Conservation (phyloP, 2,329 filamentous ascomycete species). For the Monilinia fructigena region DNA sequence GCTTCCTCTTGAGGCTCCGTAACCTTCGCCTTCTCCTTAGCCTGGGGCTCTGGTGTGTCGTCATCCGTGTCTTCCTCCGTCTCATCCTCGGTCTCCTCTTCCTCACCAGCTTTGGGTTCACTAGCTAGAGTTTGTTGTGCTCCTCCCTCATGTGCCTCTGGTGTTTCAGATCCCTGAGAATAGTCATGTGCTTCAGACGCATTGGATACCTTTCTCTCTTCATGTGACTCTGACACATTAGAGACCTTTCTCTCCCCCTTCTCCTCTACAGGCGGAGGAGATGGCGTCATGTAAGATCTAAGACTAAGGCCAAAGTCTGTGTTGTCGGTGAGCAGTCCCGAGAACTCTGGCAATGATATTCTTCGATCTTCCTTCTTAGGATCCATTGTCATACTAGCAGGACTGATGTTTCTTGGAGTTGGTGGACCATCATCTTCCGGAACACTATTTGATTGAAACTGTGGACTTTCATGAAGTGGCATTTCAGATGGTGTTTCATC, state of each 20-base stretch:
- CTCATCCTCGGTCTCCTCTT: constrained; percentile 4
- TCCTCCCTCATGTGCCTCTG: constrained; percentile 8
- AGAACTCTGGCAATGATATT: constrained; percentile 47
- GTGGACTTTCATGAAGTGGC: constrained; percentile 29
- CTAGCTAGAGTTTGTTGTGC: background rate
- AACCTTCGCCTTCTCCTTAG: background rate
- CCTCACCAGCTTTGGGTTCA: background rate
- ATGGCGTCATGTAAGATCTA: constrained; percentile 53
- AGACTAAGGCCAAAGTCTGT: constrained; percentile 56
- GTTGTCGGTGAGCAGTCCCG: constrained; percentile 48
- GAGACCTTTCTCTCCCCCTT: constrained; percentile 30
- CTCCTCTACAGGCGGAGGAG: constrained; percentile 37
- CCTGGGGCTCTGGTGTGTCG: constrained; percentile 6
- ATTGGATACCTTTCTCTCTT: background rate
- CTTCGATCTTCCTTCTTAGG: constrained; percentile 31
- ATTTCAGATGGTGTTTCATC: constrained; percentile 40
- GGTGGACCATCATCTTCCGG: constrained; percentile 51
- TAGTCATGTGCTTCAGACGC: background rate
- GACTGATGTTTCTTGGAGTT: constrained; percentile 51
- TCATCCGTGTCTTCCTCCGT: constrained; percentile 3
- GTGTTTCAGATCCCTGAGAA: constrained; percentile 16
- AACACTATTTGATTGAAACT: constrained; percentile 31
- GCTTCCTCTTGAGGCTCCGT: constrained; percentile 22
- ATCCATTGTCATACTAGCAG: constrained; percentile 32
- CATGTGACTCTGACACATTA: constrained; percentile 33